Conservation (phyloP, 2,329 filamentous ascomycete species). For the Remersonia thermophila region DNA sequence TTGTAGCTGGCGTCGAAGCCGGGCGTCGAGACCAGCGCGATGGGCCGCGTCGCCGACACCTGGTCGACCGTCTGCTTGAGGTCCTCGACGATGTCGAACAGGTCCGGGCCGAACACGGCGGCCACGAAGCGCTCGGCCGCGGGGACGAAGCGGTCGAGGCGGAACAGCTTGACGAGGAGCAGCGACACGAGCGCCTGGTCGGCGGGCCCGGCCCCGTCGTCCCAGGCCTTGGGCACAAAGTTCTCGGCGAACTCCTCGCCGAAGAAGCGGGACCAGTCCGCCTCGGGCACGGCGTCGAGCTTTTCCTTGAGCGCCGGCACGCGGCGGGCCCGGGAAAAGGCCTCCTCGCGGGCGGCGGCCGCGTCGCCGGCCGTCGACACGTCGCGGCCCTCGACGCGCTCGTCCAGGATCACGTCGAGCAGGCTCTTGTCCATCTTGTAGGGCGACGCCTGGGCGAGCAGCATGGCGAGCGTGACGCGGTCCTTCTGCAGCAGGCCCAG, state of each 20-base stretch:
- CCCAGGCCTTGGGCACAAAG: conserved; percentile 66
- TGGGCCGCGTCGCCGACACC: conserved; percentile 71
- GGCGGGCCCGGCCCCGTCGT: conserved; percentile 47
- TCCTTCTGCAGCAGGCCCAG: conserved; percentile 88
- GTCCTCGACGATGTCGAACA: conserved; percentile 78
- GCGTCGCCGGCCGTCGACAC: conserved; percentile 57
- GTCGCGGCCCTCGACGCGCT: conserved; percentile 62
- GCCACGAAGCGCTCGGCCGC: conserved; percentile 82
- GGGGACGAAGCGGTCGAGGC: conserved; percentile 89
- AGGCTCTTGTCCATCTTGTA: conserved; percentile 87
- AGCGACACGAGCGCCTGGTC: conserved; percentile 75
- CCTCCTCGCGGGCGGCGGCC: conserved; percentile 50
- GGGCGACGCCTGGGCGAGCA: conserved; percentile 89
- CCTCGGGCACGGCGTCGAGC: conserved; percentile 47
- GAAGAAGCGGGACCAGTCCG: conserved; percentile 72
- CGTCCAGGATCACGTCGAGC: conserved; percentile 77
- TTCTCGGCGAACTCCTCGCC: conserved; percentile 78
- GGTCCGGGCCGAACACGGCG: conserved; percentile 68
- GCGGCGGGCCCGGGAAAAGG: conserved; percentile 54
- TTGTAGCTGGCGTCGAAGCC: conserved; percentile 99
- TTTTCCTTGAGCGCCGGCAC: conserved; percentile 62
- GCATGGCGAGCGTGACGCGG: conserved; percentile 83
- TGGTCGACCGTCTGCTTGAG: conserved; percentile 74
- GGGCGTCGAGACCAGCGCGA: conserved; percentile 85
- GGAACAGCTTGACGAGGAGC: conserved; percentile 84